phyloP scores from a whole-genome alignment of 176 grass and related monocot genomes.

The Raddia guianensis region DNA sequence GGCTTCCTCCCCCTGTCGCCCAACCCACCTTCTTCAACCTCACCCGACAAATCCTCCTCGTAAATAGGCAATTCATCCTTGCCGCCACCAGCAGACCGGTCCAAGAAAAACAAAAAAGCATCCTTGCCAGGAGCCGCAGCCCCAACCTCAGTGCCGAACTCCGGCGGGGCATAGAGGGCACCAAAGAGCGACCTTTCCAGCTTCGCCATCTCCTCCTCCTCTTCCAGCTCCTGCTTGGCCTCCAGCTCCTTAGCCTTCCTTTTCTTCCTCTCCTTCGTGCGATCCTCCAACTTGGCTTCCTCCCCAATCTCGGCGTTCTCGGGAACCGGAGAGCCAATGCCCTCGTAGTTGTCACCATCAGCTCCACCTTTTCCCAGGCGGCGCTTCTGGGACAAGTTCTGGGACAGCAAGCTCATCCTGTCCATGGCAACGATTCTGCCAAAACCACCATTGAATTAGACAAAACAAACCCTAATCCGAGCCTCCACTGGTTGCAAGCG shows the following conservation, averaged over 20 bases:
- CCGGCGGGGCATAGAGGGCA: constrained; percentile 41
- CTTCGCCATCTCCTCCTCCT: constrained; percentile 59
- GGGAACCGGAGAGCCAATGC: constrained; percentile 3
- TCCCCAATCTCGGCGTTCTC: constrained; percentile 29
- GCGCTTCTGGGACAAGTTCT: constrained; percentile 47
- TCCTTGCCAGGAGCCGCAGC: neutral
- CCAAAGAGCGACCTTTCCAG: constrained; percentile 67
- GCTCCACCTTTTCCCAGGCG: constrained; percentile 1
- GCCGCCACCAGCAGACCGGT: constrained; percentile 42
- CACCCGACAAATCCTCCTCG: constrained; percentile 46
- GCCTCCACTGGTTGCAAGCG: neutral
- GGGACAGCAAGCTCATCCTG: constrained; percentile 81
- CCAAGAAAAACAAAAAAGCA: constrained; percentile 62
- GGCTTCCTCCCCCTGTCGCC: constrained; percentile 47
- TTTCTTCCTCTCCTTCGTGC: constrained; percentile 46
- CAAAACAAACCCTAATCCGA: neutral
- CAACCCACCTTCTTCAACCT: neutral
- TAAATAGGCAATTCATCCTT: constrained; percentile 51
- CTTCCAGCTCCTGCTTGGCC: constrained; percentile 21
- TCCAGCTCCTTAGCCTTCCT: constrained; percentile 41
- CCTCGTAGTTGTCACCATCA: constrained; percentile 26
- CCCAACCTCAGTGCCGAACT: constrained; percentile 58
- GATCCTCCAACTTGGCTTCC: constrained; percentile 28
- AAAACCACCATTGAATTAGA: neutral
- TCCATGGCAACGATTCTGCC: neutral